Conservation (phyloP, 192 early-diverging fungal genomes). For the Thoreauomyces humboldtii region DNA sequence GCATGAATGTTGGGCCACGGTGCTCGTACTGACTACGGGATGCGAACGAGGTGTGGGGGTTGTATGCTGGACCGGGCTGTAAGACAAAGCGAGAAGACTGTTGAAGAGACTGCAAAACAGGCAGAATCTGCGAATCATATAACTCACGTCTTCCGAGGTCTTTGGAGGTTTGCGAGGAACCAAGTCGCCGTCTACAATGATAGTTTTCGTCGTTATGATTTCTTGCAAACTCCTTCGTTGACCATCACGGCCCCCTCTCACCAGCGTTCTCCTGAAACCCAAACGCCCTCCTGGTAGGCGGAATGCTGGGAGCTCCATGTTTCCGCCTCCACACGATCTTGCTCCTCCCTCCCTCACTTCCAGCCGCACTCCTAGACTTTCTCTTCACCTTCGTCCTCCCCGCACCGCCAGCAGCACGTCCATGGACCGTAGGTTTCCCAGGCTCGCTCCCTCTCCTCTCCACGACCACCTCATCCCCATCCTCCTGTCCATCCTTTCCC, state of each 20-base stretch:
- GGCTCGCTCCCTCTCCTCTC: background rate
- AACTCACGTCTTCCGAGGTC: conserved; percentile 28
- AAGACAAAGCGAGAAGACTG: background rate
- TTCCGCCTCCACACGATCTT: conserved; percentile 52
- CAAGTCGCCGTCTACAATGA: conserved; percentile 36
- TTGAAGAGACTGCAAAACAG: background rate
- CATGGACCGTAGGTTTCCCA: background rate
- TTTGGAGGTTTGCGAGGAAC: conserved; percentile 50
- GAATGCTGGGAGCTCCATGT: conserved; percentile 52
- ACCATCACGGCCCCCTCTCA: too few species aligned
- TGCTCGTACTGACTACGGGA: conserved; percentile 40
- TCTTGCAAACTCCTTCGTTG: too few species aligned
- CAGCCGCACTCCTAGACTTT: too few species aligned
- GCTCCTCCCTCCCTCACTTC: background rate
- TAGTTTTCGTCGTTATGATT: too few species aligned
- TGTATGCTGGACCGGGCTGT: conserved; percentile 43
- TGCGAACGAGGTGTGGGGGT: conserved; percentile 45
- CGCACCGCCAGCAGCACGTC: too few species aligned
- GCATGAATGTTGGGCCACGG: conserved; percentile 34
- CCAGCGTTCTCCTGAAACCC: conserved; percentile 53
- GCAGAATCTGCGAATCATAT: too few species aligned
- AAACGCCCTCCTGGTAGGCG: conserved; percentile 37
- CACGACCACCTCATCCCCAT: background rate
- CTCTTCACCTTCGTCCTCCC: too few species aligned
- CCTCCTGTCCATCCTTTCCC: background rate